These are phyloP conservation scores for Euryodendron excelsum DNA, from an alignment of 148 eudicot species.

Conservation along the genomic window DNA sequence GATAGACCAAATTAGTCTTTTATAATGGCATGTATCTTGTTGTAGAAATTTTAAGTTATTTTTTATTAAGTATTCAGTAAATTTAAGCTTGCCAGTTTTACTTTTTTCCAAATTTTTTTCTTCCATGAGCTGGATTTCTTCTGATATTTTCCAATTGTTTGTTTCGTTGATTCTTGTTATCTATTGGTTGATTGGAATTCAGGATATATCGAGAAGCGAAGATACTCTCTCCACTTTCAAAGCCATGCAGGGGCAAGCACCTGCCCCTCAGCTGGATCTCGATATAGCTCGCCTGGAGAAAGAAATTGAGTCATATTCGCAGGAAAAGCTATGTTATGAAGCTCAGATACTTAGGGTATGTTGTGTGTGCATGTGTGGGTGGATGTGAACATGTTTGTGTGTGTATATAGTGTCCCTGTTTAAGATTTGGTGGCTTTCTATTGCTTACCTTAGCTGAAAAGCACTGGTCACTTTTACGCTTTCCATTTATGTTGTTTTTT, in stretches of 20 bases:
- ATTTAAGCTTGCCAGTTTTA: no score
- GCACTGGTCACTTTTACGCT: background rate
- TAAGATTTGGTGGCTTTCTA: background rate
- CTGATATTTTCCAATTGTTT: background rate
- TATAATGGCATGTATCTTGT: constrained; percentile 11
- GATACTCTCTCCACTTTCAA: constrained; percentile 66
- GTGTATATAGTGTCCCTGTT: background rate
- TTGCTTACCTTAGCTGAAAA: background rate
- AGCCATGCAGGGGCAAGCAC: constrained; percentile 80
- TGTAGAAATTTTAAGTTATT: background rate
- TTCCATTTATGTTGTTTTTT: background rate
- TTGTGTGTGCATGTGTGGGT: background rate
- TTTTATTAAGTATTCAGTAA: background rate
- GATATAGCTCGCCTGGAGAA: constrained; percentile 82
- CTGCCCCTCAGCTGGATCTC: constrained; percentile 70
- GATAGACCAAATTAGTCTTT: background rate
- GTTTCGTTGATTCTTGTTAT: background rate
- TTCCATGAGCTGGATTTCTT: background rate
- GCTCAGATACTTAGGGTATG: constrained; percentile 93
- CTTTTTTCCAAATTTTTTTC: background rate
- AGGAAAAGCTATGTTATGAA: constrained; percentile 90
- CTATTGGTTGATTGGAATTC: constrained; percentile 21
- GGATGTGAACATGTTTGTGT: background rate
- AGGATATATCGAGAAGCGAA: constrained; percentile 92
- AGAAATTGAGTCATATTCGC: constrained; percentile 66